phyloP scores from a whole-genome alignment of 306 rosid species.

The Trifolium pratense region DNA sequence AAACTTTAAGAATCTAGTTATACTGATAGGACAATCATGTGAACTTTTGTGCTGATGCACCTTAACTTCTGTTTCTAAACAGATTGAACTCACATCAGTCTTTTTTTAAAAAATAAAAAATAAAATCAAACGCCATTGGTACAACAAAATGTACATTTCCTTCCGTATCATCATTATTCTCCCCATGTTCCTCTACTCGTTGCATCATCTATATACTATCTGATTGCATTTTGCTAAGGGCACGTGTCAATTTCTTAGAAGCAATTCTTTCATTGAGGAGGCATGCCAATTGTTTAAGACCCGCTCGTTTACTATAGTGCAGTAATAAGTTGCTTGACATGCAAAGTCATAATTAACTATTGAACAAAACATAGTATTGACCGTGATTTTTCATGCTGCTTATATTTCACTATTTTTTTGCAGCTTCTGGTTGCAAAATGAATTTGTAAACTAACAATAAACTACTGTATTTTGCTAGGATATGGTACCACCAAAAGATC shows the following conservation, averaged over 20 bases:
- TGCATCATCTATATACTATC: too few relatives aligned
- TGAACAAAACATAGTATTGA: background rate
- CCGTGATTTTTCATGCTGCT: background rate
- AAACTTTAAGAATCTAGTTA: slow-evolving; percentile 26
- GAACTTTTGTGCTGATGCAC: slow-evolving; percentile 20
- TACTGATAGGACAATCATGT: slow-evolving; percentile 3
- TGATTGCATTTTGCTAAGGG: too few relatives aligned
- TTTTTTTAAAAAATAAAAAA: too few relatives aligned
- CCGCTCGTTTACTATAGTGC: too few relatives aligned
- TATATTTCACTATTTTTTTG: background rate
- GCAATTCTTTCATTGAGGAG: too few relatives aligned
- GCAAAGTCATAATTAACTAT: background rate
- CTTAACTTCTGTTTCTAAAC: slow-evolving; percentile 3
- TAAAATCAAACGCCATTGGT: too few relatives aligned
- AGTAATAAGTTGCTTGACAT: background rate
- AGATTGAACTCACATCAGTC: background rate
- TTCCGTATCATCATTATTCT: too few relatives aligned
- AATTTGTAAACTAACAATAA: slow-evolving; percentile 7
- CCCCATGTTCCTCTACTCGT: background rate
- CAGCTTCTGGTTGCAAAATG: slow-evolving; percentile 17
- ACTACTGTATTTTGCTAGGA: slow-evolving; percentile 60
- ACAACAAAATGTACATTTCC: too few relatives aligned
- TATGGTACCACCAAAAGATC: slow-evolving; percentile 98
- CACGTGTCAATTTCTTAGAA: too few relatives aligned
- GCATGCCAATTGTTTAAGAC: too few relatives aligned